Percentiles rank a stretch among this genome's conserved stretches.
Conservation (phyloP, 352 stramenopile species). For the Pythium rishiriense region DNA sequence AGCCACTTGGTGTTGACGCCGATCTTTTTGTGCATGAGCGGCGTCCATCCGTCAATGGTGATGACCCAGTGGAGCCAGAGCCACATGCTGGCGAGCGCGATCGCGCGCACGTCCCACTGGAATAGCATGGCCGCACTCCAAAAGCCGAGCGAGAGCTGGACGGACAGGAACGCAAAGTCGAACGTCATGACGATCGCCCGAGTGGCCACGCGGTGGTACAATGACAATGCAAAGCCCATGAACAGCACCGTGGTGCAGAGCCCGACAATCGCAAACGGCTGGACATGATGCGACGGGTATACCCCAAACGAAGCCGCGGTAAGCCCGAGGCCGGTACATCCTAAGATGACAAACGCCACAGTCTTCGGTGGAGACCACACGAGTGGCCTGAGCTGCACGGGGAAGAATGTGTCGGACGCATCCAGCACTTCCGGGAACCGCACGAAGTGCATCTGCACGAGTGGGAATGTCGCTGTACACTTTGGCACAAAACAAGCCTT, state of each 20-base stretch:
- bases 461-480: not conserved
- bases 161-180: constrained; percentile 23
- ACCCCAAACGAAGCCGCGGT: constrained; percentile 3
- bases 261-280: not conserved
- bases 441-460: constrained; percentile 9
- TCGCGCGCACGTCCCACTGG: constrained; percentile 14
- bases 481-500: too few species aligned
- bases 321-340: not conserved
- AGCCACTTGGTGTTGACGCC: constrained; percentile 18
- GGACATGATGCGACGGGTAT: not conserved
- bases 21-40: constrained; percentile 17
- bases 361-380: not conserved
- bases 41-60: constrained; percentile 19
- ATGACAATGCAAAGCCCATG: not conserved
- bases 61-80: constrained; percentile 31
- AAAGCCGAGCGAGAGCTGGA: constrained; percentile 17
- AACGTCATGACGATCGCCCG: constrained; percentile 13
- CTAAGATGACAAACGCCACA: not conserved
- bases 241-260: constrained; percentile 18
- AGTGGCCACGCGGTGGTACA: constrained; percentile 5
- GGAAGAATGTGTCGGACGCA: constrained; percentile 12
- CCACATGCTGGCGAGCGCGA: constrained; percentile 21
- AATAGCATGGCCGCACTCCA: constrained; percentile 14
- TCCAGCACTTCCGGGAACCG: not conserved
- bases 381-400: not conserved